These are phyloP conservation scores for Xylariomycetidae sp. DNA, from an alignment of 2,329 filamentous ascomycete species.

Conservation along the genomic window DNA sequence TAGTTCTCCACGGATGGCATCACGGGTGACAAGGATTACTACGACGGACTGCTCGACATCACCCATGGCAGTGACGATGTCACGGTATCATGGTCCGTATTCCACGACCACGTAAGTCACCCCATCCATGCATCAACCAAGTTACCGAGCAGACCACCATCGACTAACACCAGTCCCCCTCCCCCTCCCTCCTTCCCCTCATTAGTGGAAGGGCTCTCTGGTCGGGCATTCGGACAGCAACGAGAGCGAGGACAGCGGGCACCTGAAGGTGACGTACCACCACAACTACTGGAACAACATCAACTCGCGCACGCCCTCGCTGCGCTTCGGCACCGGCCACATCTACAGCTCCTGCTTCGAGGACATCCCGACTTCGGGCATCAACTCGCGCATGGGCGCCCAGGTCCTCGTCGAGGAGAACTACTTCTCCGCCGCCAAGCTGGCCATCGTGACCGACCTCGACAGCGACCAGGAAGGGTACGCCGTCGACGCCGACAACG, in stretches of 20 bases:
- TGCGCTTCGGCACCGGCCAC: constrained; percentile 65
- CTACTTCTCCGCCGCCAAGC: constrained; percentile 39
- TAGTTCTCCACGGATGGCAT: constrained; percentile 24
- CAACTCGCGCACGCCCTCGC: constrained; percentile 57
- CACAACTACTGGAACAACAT: constrained; percentile 64
- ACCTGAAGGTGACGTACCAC: constrained; percentile 60
- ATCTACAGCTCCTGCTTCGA: constrained; percentile 49
- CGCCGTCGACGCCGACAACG: constrained; percentile 38
- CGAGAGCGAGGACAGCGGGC: constrained; percentile 52
- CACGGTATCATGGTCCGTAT: constrained; percentile 37
- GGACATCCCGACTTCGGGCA: constrained; percentile 36
- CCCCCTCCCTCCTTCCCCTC: background rate
- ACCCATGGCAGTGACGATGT: constrained; percentile 39
- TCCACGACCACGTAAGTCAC: constrained; percentile 34
- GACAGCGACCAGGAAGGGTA: constrained; percentile 42
- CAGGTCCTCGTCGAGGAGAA: constrained; percentile 50
- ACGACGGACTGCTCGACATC: constrained; percentile 40
- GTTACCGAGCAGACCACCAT: background rate
- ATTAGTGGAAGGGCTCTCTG: constrained; percentile 48
- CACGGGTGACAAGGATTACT: constrained; percentile 35
- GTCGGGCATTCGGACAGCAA: constrained; percentile 59
- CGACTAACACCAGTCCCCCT: background rate
- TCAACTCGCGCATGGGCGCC: constrained; percentile 50
- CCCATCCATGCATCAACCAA: background rate
- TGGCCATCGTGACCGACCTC: constrained; percentile 35